Evolutionary conservation across 1,139 yeast genomes (phyloP), one percentile per base, ranked within the genome.

Genomic region (Pichia terricola): DNA sequence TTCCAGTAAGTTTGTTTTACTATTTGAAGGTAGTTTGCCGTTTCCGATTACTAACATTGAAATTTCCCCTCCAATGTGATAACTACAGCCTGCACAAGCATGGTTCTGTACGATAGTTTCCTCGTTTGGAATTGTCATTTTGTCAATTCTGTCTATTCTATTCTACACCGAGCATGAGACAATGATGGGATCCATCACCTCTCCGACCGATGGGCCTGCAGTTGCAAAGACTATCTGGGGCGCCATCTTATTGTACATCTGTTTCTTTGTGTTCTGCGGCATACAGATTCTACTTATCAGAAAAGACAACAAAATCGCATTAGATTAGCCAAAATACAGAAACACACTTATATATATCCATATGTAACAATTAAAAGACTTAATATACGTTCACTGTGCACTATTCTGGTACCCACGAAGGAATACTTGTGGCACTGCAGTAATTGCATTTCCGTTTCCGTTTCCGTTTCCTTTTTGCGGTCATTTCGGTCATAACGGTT

Each of bases 41-140:
- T 16, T 28, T 37, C 33, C n/a, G 28, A 33, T 30, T 16, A 39
- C 35, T 32, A 35, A 34, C 41, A 32, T 26, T 37, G n/a, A 27
- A 28, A 16, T 22, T 22, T 5, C 38, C 36, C 9, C 36, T 11
- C 9, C 7, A 9, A n/a, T 7, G 11, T 10, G 7, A 8, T 9
- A 31, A 9, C 26, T 26, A 36, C 46, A 77, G 83, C 70, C 91
- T 45, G 87, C 81, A 38, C 78, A 83, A 61, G 97, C 98, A 35
- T 91, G 95, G 84, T 87, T 86, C 65, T 91, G 98, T 64, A 91
- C 97, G 43, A 74, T 91, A 40, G 71, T 91, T 45, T 88, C 96
- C 43, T 86, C 91, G 28, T 89, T 89, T 62, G 98, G 94, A 47
- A 79, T 91, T 37, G 81, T 87, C 44, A 89, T 91, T 53, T 75